phyloP scores from a whole-genome alignment of 2,329 filamentous ascomycete species.

The Tolypocladium guangdongense region DNA sequence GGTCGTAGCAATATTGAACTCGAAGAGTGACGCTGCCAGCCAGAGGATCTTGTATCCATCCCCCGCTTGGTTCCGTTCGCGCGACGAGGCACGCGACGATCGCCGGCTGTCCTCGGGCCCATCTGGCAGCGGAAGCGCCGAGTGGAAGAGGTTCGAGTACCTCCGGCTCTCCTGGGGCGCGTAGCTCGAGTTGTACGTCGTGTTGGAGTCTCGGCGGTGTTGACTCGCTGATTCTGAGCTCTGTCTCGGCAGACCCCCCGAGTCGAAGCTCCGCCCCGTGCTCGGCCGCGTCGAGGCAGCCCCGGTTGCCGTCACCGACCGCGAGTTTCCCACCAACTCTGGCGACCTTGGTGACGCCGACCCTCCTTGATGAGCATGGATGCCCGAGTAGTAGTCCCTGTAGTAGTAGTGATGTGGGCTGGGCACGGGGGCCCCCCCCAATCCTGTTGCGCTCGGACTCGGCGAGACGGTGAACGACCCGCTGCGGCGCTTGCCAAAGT shows the following conservation, averaged over 20 bases:
- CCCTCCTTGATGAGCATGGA: conserved; percentile 34
- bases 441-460: conserved; percentile 21
- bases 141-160: conserved; percentile 73
- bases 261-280: conserved; percentile 50
- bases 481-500: conserved; percentile 55
- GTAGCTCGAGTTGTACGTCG: conserved; percentile 40
- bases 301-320: conserved; percentile 31
- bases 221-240: conserved; percentile 40
- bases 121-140: conserved; percentile 73
- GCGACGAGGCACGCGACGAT: conserved; percentile 48
- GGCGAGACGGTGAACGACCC: conserved; percentile 55
- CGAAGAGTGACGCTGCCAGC: conserved; percentile 85
- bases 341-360: conserved; percentile 47
- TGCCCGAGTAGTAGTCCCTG: conserved; percentile 39
- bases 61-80: conserved; percentile 40
- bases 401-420: conserved; percentile 47
- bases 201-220: conserved; percentile 42
- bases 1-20: conserved; percentile 91
- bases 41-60: conserved; percentile 68
- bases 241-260: conserved; percentile 35
- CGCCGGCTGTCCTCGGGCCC: conserved; percentile 40
- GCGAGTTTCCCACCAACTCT: conserved; percentile 38
- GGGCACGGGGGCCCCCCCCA: conserved; percentile 17
- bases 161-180: conserved; percentile 38
- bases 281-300: conserved; percentile 37